A percentile compares a stretch with the other conserved stretches of the same genome.
These are phyloP conservation scores for Allantophomopsis cytisporea DNA, from an alignment of 2,329 filamentous ascomycete genomes.

Conservation along the genomic window DNA sequence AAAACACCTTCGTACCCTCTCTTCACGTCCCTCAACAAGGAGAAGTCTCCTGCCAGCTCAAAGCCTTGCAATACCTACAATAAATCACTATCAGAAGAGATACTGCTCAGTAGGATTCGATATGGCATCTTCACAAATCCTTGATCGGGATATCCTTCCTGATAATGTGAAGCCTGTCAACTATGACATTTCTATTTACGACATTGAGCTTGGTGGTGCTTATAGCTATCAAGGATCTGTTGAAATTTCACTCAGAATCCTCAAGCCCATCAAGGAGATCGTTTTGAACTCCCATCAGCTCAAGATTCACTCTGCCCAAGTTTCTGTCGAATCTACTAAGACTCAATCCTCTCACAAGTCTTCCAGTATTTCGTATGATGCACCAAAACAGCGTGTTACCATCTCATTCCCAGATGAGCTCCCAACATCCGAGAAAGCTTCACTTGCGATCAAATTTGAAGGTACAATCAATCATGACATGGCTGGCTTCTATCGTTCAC, in stretches of 20 bases:
- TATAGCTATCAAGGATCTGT: conserved; percentile 79
- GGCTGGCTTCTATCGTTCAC: conserved; percentile 87
- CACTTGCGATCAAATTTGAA: conserved; percentile 59
- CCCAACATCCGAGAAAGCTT: conserved; percentile 49
- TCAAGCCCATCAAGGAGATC: conserved; percentile 60
- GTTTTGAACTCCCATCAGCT: conserved; percentile 79
- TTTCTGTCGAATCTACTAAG: conserved; percentile 44
- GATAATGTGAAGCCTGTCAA: conserved; percentile 64
- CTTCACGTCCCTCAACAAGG: too few relatives aligned
- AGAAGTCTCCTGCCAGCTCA: too few relatives aligned
- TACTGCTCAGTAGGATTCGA: too few relatives aligned
- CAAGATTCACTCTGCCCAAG: conserved; percentile 54
- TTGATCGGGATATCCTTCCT: conserved; percentile 49
- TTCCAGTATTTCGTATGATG: conserved; percentile 64
- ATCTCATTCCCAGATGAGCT: conserved; percentile 65
- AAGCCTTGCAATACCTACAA: too few relatives aligned
- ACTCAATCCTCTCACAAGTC: conserved; percentile 40
- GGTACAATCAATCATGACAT: conserved; percentile 81
- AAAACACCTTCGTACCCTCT: too few relatives aligned
- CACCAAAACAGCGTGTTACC: conserved; percentile 69
- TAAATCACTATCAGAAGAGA: too few relatives aligned
- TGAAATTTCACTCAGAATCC: conserved; percentile 64
- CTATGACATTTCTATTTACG: conserved; percentile 71
- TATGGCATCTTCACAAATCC: conserved; percentile 25
- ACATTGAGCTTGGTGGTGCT: conserved; percentile 55